These are phyloP conservation scores for Phytophthora cactorum DNA, from an alignment of 352 stramenopile species.

Conservation along the genomic window DNA sequence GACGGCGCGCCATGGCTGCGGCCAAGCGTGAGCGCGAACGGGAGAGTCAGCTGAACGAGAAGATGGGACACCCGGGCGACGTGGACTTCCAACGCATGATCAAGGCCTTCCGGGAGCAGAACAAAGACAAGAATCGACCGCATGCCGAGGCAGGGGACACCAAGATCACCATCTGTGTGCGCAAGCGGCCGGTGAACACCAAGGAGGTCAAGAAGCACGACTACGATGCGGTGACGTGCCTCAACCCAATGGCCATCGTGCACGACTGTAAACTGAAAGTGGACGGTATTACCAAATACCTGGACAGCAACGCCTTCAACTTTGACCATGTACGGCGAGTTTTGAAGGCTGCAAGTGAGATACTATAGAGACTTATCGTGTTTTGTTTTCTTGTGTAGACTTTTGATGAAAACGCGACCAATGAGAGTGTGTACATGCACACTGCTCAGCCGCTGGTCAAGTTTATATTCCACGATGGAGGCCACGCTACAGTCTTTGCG, in stretches of 20 bases:
- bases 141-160: constrained; percentile 63
- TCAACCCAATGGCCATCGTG: constrained; percentile 94
- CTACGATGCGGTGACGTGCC: constrained; percentile 96
- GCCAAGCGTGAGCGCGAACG: constrained; percentile 87
- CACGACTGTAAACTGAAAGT: constrained; percentile 98
- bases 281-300: constrained; percentile 98
- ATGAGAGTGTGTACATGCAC: constrained; percentile 94
- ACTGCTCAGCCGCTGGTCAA: constrained; percentile 93
- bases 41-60: constrained; percentile 85
- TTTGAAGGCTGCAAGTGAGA: neutral
- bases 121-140: constrained; percentile 54
- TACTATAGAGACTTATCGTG: neutral
- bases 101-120: constrained; percentile 82
- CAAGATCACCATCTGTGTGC: constrained; percentile 96
- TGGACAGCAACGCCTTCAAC: constrained; percentile 97
- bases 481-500: constrained; percentile 96
- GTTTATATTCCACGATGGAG: constrained; percentile 93
- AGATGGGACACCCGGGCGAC: constrained; percentile 82
- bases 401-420: constrained; percentile 94
- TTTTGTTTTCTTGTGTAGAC: constrained; percentile 58
- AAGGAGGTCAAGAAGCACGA: constrained; percentile 92
- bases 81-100: constrained; percentile 94
- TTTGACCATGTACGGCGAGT: constrained; percentile 69
- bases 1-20: constrained; percentile 82
- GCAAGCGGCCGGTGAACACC: constrained; percentile 95